Conservation (phyloP, 257 asterid species). For the Cinchona pubescens region DNA sequence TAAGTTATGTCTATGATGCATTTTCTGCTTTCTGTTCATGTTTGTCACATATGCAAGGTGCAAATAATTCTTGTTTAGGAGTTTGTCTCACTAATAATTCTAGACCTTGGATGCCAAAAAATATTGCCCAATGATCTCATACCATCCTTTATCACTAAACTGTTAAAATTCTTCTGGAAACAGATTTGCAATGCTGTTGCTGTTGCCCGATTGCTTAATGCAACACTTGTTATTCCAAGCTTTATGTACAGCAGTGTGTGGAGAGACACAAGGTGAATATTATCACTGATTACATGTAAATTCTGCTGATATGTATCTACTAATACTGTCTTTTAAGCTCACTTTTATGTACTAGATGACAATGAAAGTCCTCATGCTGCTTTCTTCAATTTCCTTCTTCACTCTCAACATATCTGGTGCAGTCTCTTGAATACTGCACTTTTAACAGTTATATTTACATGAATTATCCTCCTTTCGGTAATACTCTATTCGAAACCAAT, state of each 20-base stretch:
- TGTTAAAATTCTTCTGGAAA: constrained; percentile 13
- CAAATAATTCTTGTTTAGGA: neutral
- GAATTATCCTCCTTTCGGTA: neutral
- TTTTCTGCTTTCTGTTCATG: constrained; percentile 12
- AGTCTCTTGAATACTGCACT: neutral
- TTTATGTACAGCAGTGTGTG: constrained; percentile 96
- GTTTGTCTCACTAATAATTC: neutral
- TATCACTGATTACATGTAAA: neutral
- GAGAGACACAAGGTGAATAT: constrained; percentile 73
- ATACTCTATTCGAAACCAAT: no score
- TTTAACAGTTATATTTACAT: neutral
- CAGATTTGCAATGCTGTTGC: constrained; percentile 99
- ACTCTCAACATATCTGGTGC: neutral
- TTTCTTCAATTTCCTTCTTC: neutral
- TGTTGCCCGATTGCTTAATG: constrained; percentile 90
- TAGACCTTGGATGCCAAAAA: neutral
- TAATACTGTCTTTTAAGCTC: neutral
- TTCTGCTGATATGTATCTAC: neutral
- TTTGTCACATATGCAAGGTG: neutral
- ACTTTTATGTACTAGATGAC: neutral
- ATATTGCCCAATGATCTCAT: neutral
- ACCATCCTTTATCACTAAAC: neutral
- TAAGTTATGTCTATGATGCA: constrained; percentile 44
- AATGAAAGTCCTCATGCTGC: neutral
- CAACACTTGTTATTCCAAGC: constrained; percentile 90